phyloP scores from a whole-genome alignment of 2,329 filamentous ascomycete species.

The Penicillium janthinellum region DNA sequence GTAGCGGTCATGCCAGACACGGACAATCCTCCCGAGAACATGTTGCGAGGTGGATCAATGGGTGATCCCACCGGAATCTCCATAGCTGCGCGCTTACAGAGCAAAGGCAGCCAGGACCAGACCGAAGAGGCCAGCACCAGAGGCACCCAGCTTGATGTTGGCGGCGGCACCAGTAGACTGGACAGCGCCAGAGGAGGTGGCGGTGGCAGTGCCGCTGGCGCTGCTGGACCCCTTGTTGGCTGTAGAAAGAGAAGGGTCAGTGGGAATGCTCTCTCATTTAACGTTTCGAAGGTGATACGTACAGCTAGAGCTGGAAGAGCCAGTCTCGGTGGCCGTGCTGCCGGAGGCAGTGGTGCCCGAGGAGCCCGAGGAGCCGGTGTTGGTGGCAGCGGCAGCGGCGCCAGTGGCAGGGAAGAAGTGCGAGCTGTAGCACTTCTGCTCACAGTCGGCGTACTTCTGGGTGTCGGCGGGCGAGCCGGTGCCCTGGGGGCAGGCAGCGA shows the following conservation, averaged over 20 bases:
- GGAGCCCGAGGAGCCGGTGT: constrained; percentile 26
- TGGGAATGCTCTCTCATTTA: not conserved
- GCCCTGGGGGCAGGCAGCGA: constrained; percentile 56
- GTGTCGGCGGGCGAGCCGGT: constrained; percentile 51
- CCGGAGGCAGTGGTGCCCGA: constrained; percentile 24
- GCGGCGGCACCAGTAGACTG: constrained; percentile 35
- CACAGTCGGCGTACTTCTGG: constrained; percentile 51
- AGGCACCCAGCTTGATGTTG: constrained; percentile 35
- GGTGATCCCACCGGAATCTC: not conserved
- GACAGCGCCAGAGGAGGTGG: constrained; percentile 21
- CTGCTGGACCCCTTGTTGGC: constrained; percentile 17
- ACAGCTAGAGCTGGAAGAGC: constrained; percentile 12
- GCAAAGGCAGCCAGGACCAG: constrained; percentile 40
- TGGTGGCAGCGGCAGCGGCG: constrained; percentile 21
- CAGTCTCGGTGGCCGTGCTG: constrained; percentile 9
- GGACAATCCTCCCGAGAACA: not conserved
- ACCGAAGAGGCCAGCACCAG: constrained; percentile 38
- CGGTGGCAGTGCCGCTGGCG: constrained; percentile 17
- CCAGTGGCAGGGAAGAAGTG: constrained; percentile 48
- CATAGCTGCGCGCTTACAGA: constrained; percentile 31
- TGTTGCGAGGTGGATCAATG: not conserved
- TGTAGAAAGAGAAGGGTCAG: constrained; percentile 8
- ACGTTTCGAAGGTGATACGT: not conserved
- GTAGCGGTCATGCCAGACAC: not conserved
- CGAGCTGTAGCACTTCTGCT: constrained; percentile 52